Base-by-base conservation (phyloP, 1,139 yeast species). In the Geotrichum citri-aurantii region DNA sequence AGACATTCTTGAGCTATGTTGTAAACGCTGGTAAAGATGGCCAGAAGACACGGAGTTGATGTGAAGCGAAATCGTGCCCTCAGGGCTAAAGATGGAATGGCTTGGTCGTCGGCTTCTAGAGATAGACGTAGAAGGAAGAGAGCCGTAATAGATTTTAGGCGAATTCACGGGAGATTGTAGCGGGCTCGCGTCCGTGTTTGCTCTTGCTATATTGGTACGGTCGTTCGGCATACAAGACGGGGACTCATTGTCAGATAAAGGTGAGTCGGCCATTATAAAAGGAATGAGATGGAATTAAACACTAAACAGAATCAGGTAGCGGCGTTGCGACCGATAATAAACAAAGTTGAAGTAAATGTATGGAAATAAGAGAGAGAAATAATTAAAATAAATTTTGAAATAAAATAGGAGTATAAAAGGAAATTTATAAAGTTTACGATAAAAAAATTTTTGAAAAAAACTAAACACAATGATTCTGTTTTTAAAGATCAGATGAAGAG, bases 11-110 rank as follows among this genome's bases (percentile, higher is more conserved):
- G 57, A 51, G 23, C 58, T 54, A 21, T 58, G 60, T 29, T 60
- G 62, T 17, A 57, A 44, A n/a, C 56, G 57, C 42, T 60, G 60
- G 40, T 57, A 57, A 26, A 60, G 51, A 31, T 57, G 59, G 3
- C 31, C 21, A 8, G 53, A 24, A 17, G 56, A 47, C 19, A 27
- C 37, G 17, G 55, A 23, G n/a, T 48, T 14, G 6, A 26, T 19
- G 29, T 33, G 40, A 42, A 33, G 42, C 5, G 42, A 14, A 8
- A 14, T 31, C 42, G 19, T n/a, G 42, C 42, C 23, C n/a, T 57
- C 59, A 3, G 57, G 49, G 49, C 53, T 33, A 27, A 57, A 50
- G n/a, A 57, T 48, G 3, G 56, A 51, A 29, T 37, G 19, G 29
- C 50, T 50, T 5, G 46, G 48, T 8, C 51, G 50, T 21, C 56